Conservation (phyloP, 1,284 basidiomycete genomes). For the Pisolithus thermaeus region DNA sequence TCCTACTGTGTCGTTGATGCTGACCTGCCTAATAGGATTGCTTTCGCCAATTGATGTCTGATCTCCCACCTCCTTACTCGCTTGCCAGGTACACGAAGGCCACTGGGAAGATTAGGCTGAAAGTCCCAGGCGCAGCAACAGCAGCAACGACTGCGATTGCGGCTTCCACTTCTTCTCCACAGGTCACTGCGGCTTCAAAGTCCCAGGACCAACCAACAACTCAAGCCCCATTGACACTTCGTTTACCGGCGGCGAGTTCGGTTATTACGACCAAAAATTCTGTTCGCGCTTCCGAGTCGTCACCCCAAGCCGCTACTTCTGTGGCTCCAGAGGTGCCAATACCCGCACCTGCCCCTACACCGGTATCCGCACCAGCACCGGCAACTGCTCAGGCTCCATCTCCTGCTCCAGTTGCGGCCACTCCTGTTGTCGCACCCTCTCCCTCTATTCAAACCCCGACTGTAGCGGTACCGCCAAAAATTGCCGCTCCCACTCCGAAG, state of each 20-base stretch:
- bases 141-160: constrained; percentile 20
- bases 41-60: constrained; percentile 68
- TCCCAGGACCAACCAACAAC: constrained; percentile 18
- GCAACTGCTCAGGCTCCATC: constrained; percentile 20
- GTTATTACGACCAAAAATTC: constrained; percentile 15
- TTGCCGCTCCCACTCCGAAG: constrained; percentile 22
- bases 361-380: constrained; percentile 19
- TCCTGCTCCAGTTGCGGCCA: constrained; percentile 11
- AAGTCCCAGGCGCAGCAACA: constrained; percentile 40
- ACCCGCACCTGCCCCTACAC: constrained; percentile 14
- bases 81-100: constrained; percentile 57
- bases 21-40: constrained; percentile 43
- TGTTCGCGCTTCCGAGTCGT: constrained; percentile 14
- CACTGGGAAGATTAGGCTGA: constrained; percentile 62
- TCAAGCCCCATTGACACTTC: constrained; percentile 22
- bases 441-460: too few relatives aligned
- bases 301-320: constrained; percentile 15
- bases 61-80: constrained; percentile 59
- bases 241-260: constrained; percentile 21
- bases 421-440: not conserved
- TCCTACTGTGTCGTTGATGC: constrained; percentile 3
- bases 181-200: constrained; percentile 13
- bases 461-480: constrained; percentile 17
- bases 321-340: constrained; percentile 13
- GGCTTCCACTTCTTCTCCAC: constrained; percentile 5